These are phyloP conservation scores for Nissolia schottii DNA, from an alignment of 306 rosid species.

Conservation along the genomic window DNA sequence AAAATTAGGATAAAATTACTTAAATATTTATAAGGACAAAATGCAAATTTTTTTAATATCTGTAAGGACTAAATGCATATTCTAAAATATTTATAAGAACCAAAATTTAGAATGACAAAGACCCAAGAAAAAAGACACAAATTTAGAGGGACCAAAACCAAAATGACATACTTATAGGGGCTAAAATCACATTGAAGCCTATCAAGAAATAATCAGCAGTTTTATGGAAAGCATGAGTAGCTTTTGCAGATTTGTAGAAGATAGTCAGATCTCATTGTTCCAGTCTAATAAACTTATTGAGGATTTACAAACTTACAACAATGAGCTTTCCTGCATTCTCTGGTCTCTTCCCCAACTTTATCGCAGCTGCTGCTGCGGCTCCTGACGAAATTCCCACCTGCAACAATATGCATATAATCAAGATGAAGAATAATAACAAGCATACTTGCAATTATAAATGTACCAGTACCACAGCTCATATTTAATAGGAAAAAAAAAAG, in stretches of 20 bases:
- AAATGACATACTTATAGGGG: too few species aligned
- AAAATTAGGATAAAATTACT: too few species aligned
- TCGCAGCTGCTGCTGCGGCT: constrained; percentile 73
- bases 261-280: background rate
- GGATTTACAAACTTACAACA: constrained; percentile 41
- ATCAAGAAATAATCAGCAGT: background rate
- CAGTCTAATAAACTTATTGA: background rate
- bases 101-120: too few species aligned
- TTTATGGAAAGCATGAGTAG: background rate
- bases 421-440: background rate
- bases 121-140: too few species aligned
- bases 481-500: background rate
- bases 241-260: background rate
- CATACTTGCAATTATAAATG: background rate
- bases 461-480: background rate
- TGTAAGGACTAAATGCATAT: too few species aligned
- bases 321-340: constrained; percentile 80
- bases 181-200: too few species aligned
- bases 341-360: constrained; percentile 59
- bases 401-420: constrained; percentile 5
- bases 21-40: too few species aligned
- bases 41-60: too few species aligned
- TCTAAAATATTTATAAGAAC: too few species aligned
- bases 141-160: too few species aligned
- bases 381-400: constrained; percentile 88